Evolutionary conservation across 805 yeast species (phyloP), one percentile per base, ranked within the genome.

Genomic region (Priceomyces haplophilus): DNA sequence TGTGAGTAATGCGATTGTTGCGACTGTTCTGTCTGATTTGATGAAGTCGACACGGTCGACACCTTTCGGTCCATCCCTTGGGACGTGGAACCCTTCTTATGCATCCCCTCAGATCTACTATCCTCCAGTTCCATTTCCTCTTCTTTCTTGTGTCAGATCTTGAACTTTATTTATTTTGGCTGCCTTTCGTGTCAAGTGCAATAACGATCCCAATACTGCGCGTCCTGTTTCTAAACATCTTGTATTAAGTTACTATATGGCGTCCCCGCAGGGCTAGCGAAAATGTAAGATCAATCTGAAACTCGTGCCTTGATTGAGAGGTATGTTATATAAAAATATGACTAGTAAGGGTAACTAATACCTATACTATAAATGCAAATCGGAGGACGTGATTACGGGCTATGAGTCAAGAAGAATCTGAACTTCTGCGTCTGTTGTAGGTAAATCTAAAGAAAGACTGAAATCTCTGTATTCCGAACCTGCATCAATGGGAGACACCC

Each of bases 61-160:
- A 67, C 56, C 46, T 65, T 64, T n/a, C 69, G 55, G 48, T 66
- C 71, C 38, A 36, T n/a, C 30, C 25, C 31, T 27, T 10, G 17
- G n/a, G 35, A 12, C 35, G 17, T 32, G 12, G 7, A 10, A 15
- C 15, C 35, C n/a, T 16, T 16, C 19, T 16, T 32, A 18, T 32
- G 8, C 19, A 32, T 17, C 19, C 19, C 6, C 19, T 16, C 23
- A 13, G 18, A 20, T 6, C 18, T 13, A 24, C 13, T 12, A 18
- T 36, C 39, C 11, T 36, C 16, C 24, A 18, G 24, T 23, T 23
- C 37, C 37, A 34, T 34, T 8, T 34, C 24, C 21, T 34, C 24
- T 16, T 4, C 4, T 34, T n/a, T 27, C 31, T 27, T 11, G n/a
- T 12, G 11, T 15, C n/a, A 18, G 37, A 18, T 34, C 37, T 7